Percentiles rank a stretch among this genome's conserved stretches.
phyloP scores from a whole-genome alignment of 306 rosid genomes.

The Vigna reflexopilosa region DNA sequence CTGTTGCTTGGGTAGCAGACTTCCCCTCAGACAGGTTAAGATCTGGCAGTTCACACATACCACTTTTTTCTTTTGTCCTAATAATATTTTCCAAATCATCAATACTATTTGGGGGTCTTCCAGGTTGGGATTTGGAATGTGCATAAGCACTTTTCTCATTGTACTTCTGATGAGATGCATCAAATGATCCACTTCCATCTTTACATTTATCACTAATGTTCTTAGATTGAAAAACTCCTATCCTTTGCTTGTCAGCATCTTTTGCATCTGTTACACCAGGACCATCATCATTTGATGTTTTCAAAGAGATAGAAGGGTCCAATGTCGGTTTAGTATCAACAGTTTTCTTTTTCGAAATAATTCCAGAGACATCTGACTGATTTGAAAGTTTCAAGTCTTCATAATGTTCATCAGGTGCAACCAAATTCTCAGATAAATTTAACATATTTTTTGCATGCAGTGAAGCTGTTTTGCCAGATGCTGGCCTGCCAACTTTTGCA shows the following conservation, averaged over 20 bases:
- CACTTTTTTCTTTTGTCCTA: constrained; percentile 74
- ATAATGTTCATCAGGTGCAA: constrained; percentile 53
- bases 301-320: constrained; percentile 65
- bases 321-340: constrained; percentile 59
- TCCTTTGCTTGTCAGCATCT: constrained; percentile 71
- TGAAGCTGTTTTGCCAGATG: constrained; percentile 62
- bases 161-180: constrained; percentile 61
- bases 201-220: constrained; percentile 61
- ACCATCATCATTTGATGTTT: constrained; percentile 65
- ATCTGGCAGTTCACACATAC: constrained; percentile 67
- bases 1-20: constrained; percentile 57
- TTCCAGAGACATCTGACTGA: constrained; percentile 58
- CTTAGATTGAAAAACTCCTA: constrained; percentile 64
- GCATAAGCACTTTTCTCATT: constrained; percentile 67
- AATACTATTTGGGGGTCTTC: constrained; percentile 53
- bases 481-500: constrained; percentile 69
- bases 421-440: constrained; percentile 58
- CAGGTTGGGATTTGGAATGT: constrained; percentile 71
- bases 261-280: constrained; percentile 59
- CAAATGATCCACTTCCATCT: constrained; percentile 64
- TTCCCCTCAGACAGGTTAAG: constrained; percentile 67
- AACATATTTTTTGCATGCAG: constrained; percentile 57
- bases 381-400: constrained; percentile 65
- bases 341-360: constrained; percentile 63
- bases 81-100: constrained; percentile 61